These are phyloP conservation scores for Candida dajiaensis DNA, from an alignment of 805 yeast genomes.

Conservation along the genomic window DNA sequence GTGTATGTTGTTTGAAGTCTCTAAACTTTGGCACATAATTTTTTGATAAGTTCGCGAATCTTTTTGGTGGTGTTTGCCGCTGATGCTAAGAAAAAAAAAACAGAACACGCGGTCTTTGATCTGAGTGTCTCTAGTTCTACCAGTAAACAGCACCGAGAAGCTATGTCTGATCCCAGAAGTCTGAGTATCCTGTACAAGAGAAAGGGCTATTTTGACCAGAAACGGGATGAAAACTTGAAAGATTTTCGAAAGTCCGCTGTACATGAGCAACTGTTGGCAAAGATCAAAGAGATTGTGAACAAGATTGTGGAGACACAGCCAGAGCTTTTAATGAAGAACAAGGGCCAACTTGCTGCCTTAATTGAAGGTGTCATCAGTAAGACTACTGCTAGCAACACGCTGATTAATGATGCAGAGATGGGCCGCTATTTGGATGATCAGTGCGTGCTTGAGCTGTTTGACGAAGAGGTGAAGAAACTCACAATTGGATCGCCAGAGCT, in stretches of 20 bases:
- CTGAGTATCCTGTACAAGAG: constrained; percentile 13
- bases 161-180: not conserved
- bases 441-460: constrained; percentile 12
- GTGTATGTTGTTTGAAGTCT: not conserved
- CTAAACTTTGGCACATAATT: not conserved
- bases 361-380: constrained; percentile 17
- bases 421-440: constrained; percentile 1
- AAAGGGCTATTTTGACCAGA: constrained; percentile 17
- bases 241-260: constrained; percentile 14
- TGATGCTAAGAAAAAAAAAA: no score
- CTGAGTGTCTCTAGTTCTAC: no score
- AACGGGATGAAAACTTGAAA: constrained; percentile 11
- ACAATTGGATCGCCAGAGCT: constrained; percentile 13
- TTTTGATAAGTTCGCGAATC: not conserved
- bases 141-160: not conserved
- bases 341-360: constrained; percentile 20
- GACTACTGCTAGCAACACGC: not conserved
- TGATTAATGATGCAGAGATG: not conserved
- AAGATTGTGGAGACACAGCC: constrained; percentile 17
- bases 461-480: constrained; percentile 14
- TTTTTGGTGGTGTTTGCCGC: no score
- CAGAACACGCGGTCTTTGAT: no score
- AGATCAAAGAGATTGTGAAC: constrained; percentile 11
- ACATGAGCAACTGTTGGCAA: constrained; percentile 9
- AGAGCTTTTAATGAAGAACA: constrained; percentile 17